Base-by-base conservation (phyloP, 75 land plant species). In the Azolla pinnata region DNA sequence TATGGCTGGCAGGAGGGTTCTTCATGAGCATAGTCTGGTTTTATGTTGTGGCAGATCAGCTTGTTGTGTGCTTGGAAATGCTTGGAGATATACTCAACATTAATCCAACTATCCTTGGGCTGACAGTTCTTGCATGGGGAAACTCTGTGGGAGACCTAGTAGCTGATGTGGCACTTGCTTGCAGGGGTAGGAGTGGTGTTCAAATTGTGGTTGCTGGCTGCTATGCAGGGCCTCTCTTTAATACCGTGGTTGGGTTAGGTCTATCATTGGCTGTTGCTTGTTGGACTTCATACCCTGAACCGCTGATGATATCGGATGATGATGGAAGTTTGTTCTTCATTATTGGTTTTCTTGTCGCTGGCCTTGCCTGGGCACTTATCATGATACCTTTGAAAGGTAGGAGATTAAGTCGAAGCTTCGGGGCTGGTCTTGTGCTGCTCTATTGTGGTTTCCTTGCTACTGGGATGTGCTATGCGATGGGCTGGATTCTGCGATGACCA, bases 51-150 rank as follows among this genome's bases (percentile, higher is more conserved):
- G 92, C 88, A 0, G 68, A 81, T 46, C 89, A 87, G 34, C 45
- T 87, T 57, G 88, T 87, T 20, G 76, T 85, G 25, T 67, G 79
- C 38, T 57, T 87, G 38, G 85, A 85, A 25, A 63, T 79, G 23
- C 26, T 84, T 10, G 92, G 88, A 1, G 32, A 40, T 1, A 69
- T 87, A 1, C 28, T 81, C 17, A 77, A 72, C 19, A 76, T 84
- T 23, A 79, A 68, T 51, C 69, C 88, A 24, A 70, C 92, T 3
- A 57, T 84, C 27, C 66, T 87, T 5, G 92, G 83, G 3, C 69
- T 87, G 8, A 87, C 92, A 9, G 85, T 88, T 21, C 70, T 88
- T 4, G 89, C 93, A 0, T 88, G 93, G 93, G 93, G 89, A 19
- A 85, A 88, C 33, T 88, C 89, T 0, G 60, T 88, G 16, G 90